Conservation (phyloP, 208 protist genomes). For the Angomonas desouzai region DNA sequence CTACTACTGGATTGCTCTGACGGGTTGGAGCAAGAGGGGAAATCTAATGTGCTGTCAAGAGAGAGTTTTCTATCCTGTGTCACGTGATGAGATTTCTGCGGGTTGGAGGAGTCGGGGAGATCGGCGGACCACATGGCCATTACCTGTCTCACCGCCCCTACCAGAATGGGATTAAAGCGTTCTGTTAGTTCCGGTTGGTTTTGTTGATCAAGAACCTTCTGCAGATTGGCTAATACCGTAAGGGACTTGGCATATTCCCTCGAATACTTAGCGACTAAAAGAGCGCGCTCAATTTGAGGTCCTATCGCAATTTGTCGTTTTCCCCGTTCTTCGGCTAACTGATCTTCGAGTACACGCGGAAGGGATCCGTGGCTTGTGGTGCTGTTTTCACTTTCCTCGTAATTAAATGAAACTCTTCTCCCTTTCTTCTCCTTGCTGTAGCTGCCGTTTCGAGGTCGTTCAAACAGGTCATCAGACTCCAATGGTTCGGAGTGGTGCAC, state of each 20-base stretch:
- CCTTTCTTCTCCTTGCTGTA: neutral
- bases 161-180: neutral
- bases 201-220: neutral
- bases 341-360: neutral
- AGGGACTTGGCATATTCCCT: neutral
- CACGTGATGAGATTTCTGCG: neutral
- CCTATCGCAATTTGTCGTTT: neutral
- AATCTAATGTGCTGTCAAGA: too few species aligned
- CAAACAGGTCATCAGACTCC: too few species aligned
- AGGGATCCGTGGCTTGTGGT: neutral
- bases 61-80: neutral
- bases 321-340: neutral
- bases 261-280: neutral
- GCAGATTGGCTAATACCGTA: neutral
- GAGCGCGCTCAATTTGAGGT: constrained; percentile 8
- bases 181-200: neutral
- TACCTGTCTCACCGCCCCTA: neutral
- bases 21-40: too few species aligned
- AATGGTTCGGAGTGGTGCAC: neutral
- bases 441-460: neutral
- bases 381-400: neutral
- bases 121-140: neutral
- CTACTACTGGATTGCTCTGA: too few species aligned
- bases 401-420: neutral
- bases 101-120: neutral